Percentiles rank a stretch among this genome's conserved stretches.
phyloP scores from a whole-genome alignment of 2,329 filamentous ascomycete species.

The Diaporthe sp. region DNA sequence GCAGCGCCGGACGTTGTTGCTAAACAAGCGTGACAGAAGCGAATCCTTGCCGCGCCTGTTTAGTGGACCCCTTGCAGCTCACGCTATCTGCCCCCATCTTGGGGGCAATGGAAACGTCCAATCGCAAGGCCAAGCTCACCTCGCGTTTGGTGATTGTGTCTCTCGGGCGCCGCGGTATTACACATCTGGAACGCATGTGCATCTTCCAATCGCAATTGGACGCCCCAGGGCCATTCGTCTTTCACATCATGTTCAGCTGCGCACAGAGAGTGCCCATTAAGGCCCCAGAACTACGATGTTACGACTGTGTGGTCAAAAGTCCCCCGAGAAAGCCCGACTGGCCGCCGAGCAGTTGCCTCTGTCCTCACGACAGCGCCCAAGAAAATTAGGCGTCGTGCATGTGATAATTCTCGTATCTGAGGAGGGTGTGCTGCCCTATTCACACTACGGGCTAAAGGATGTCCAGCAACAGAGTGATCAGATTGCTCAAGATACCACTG shows the following conservation, averaged over 20 bases:
- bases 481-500: not conserved
- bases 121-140: conserved; percentile 16
- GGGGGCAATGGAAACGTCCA: conserved; percentile 4
- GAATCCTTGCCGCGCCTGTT: conserved; percentile 18
- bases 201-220: conserved; percentile 11
- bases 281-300: not conserved
- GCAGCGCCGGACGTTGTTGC: not conserved
- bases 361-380: not conserved
- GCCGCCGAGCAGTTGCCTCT: not conserved
- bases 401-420: conserved; percentile 17
- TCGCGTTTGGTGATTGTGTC: not conserved
- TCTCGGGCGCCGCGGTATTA: conserved; percentile 3
- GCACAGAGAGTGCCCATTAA: not conserved
- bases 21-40: conserved; percentile 5
- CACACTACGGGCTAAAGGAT: not conserved
- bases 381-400: not conserved
- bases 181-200: conserved; percentile 25
- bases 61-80: conserved; percentile 25
- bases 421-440: conserved; percentile 17
- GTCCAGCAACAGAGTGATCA: not conserved
- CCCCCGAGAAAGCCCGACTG: not conserved
- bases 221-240: not conserved
- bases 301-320: not conserved
- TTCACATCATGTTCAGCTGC: not conserved
- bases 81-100: not conserved